Conservation (phyloP, 495 filamentous ascomycete species). For the Neurospora africana region DNA sequence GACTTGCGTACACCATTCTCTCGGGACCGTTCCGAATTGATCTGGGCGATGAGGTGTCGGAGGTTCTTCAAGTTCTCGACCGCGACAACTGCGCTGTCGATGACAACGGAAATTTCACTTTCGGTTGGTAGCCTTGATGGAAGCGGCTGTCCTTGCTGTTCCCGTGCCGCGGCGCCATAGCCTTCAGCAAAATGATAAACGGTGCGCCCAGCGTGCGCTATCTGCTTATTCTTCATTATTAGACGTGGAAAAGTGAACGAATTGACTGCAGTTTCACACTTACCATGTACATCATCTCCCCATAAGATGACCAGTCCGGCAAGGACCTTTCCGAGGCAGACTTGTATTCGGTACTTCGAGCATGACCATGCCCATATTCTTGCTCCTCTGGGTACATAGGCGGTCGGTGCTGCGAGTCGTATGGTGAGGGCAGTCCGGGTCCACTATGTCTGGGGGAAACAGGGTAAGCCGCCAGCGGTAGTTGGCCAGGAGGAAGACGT, state of each 20-base stretch:
- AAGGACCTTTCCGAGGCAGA: conserved; percentile 29
- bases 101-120: conserved; percentile 30
- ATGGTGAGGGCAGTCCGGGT: conserved; percentile 27
- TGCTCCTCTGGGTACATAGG: conserved; percentile 28
- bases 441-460: conserved; percentile 28
- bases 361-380: conserved; percentile 21
- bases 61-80: conserved; percentile 36
- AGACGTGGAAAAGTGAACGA: background rate
- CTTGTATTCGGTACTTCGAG: conserved; percentile 26
- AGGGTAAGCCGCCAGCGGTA: conserved; percentile 33
- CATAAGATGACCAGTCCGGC: conserved; percentile 16
- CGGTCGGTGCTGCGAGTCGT: conserved; percentile 26
- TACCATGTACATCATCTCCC: conserved; percentile 32
- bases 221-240: conserved; percentile 26
- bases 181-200: conserved; percentile 38
- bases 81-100: conserved; percentile 27
- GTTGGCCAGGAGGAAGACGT: conserved; percentile 28
- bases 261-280: conserved; percentile 1
- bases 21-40: conserved; percentile 30
- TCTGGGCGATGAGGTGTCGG: conserved; percentile 28
- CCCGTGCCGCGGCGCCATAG: conserved; percentile 35
- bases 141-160: conserved; percentile 39
- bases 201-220: conserved; percentile 32
- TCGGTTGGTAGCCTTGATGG: conserved; percentile 36
- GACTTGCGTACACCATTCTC: conserved; percentile 28